Evolutionary conservation across 768 basidiomycete genomes (phyloP).

Genomic region (Termitomyces sp.): DNA sequence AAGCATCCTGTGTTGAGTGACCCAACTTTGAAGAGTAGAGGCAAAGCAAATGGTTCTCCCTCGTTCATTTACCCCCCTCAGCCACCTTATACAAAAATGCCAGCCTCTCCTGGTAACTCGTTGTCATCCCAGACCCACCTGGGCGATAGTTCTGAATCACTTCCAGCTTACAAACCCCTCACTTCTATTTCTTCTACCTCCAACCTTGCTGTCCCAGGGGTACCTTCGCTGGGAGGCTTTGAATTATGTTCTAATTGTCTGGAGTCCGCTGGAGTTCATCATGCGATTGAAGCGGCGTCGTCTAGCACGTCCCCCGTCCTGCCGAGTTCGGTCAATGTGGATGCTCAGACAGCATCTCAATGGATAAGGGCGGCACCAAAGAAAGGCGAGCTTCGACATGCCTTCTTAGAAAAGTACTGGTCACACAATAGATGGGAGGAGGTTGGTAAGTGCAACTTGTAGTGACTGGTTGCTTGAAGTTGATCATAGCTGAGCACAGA

Average conservation of each 20-base stretch:
- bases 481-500: constrained; percentile 21
- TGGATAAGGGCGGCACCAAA: constrained; percentile 66
- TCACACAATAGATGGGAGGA: constrained; percentile 79
- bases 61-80: constrained; percentile 27
- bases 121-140: constrained; percentile 33
- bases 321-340: constrained; percentile 44
- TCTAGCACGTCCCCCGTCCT: constrained; percentile 40
- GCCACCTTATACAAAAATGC: constrained; percentile 23
- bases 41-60: constrained; percentile 25
- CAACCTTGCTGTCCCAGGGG: constrained; percentile 18
- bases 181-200: constrained; percentile 32
- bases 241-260: constrained; percentile 84
- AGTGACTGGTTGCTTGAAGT: background rate
- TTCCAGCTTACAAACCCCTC: constrained; percentile 33
- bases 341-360: constrained; percentile 46
- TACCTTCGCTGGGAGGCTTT: constrained; percentile 44
- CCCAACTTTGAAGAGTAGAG: constrained; percentile 43
- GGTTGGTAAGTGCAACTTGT: constrained; percentile 55
- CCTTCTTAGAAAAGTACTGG: constrained; percentile 87
- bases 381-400: constrained; percentile 78
- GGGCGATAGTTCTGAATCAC: constrained; percentile 20
- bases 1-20: constrained; percentile 40
- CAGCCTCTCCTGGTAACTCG: constrained; percentile 16
- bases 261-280: constrained; percentile 69
- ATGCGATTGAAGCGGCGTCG: constrained; percentile 60